Percentiles rank a stretch among this genome's conserved stretches.
These are phyloP conservation scores for Capsella bursapastoris DNA, from an alignment of 345 rosid species.

Conservation along the genomic window DNA sequence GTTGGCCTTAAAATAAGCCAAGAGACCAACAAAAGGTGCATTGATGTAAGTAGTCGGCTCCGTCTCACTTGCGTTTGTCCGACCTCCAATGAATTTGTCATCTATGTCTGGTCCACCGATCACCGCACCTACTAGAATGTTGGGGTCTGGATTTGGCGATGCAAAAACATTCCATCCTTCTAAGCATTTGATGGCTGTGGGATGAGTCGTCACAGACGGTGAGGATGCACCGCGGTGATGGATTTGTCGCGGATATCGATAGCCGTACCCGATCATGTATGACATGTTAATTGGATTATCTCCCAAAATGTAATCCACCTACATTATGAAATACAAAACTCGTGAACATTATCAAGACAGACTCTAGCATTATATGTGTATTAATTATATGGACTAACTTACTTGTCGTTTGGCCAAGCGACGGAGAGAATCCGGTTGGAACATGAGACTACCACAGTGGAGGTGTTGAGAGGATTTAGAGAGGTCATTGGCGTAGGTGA, in stretches of 20 bases:
- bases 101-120: conserved; percentile 79
- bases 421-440: conserved; percentile 61
- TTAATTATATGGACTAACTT: not conserved
- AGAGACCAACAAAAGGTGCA: conserved; percentile 94
- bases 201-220: conserved; percentile 64
- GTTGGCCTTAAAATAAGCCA: conserved; percentile 77
- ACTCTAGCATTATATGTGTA: not conserved
- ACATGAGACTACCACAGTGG: conserved; percentile 54
- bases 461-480: conserved; percentile 65
- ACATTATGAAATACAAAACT: not conserved
- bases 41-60: conserved; percentile 94
- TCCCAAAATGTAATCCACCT: conserved; percentile 79
- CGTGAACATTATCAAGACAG: not conserved
- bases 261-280: conserved; percentile 86
- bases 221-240: conserved; percentile 84
- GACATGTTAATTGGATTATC: conserved; percentile 79
- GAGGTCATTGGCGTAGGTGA: conserved; percentile 79
- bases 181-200: conserved; percentile 55
- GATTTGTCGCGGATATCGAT: conserved; percentile 64
- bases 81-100: conserved; percentile 59
- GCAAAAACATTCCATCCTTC: conserved; percentile 65
- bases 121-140: conserved; percentile 72
- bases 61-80: conserved; percentile 71
- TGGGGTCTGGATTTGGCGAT: conserved; percentile 67
- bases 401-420: conserved; percentile 70